phyloP scores from a whole-genome alignment of 1,284 basidiomycete species.

The Sporisorium sorghi region DNA sequence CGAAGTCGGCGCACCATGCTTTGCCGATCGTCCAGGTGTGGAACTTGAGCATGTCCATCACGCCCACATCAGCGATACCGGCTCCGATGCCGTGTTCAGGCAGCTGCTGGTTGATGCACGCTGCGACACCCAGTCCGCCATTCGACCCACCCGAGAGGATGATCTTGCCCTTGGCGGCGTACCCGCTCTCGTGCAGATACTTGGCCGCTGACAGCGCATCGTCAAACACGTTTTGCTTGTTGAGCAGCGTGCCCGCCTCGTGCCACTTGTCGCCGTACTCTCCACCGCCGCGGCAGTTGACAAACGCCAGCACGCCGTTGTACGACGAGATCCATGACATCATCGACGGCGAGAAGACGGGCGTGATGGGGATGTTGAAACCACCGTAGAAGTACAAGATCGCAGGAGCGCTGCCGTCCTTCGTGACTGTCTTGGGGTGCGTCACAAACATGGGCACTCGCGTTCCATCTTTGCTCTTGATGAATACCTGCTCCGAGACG shows the following conservation, averaged over 20 bases:
- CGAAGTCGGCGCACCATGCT: constrained; percentile 84
- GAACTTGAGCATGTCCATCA: constrained; percentile 78
- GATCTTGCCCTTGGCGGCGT: constrained; percentile 79
- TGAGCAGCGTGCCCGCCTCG: constrained; percentile 60
- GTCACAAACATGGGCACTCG: constrained; percentile 88
- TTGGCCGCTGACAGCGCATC: constrained; percentile 75
- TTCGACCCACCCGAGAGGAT: constrained; percentile 75
- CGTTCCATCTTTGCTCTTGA: constrained; percentile 81
- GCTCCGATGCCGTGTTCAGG: constrained; percentile 80
- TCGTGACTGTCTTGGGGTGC: constrained; percentile 77
- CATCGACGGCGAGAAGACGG: constrained; percentile 79
- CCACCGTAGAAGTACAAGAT: constrained; percentile 78
- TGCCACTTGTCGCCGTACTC: constrained; percentile 81
- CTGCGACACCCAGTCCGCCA: constrained; percentile 79
- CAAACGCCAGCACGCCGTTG: constrained; percentile 78
- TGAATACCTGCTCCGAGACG: constrained; percentile 76
- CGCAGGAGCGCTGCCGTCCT: constrained; percentile 82
- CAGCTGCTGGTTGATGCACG: constrained; percentile 82
- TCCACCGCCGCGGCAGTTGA: constrained; percentile 77
- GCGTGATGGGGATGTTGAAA: constrained; percentile 76
- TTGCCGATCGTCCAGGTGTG: constrained; percentile 72
- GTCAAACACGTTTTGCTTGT: constrained; percentile 78
- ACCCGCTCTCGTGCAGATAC: constrained; percentile 79
- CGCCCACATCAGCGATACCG: constrained; percentile 70
- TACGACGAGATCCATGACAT: constrained; percentile 82